Percentiles rank a stretch among this genome's conserved stretches.
Conservation (phyloP, 164 flowering plant species). For the Chimonanthus praecox region DNA sequence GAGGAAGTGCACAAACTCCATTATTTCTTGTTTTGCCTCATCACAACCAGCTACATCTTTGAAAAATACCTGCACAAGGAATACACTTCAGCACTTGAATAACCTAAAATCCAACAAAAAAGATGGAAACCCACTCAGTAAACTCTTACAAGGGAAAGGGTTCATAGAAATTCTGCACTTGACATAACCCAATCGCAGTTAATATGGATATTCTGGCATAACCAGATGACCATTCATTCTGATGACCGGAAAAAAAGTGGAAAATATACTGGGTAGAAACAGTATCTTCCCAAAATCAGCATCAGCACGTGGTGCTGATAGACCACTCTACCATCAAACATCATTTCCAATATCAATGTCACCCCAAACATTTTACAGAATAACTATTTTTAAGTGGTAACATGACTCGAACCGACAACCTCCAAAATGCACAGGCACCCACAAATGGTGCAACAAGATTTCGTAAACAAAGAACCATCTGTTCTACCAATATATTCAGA, state of each 20-base stretch:
- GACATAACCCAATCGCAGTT: not conserved
- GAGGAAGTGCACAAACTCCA: slow-evolving; percentile 94
- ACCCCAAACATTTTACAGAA: not conserved
- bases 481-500: not conserved
- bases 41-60: slow-evolving; percentile 97
- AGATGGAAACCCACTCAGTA: too few relatives aligned
- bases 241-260: not conserved
- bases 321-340: not conserved
- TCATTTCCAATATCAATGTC: not conserved
- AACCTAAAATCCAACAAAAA: too few relatives aligned
- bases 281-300: not conserved
- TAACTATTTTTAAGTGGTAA: too few relatives aligned
- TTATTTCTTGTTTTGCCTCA: slow-evolving; percentile 93
- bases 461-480: not conserved
- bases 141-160: not conserved
- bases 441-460: not conserved
- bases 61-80: slow-evolving; percentile 48
- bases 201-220: not conserved
- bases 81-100: not conserved
- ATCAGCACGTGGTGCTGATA: not conserved
- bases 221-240: not conserved
- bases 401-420: too few relatives aligned
- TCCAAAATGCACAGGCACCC: not conserved
- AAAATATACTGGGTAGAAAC: not conserved
- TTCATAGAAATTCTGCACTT: not conserved